Evolutionary conservation across 169 alveolate species (phyloP), one percentile per base, ranked within the genome.

Genomic region (Plasmodium vinckei): DNA sequence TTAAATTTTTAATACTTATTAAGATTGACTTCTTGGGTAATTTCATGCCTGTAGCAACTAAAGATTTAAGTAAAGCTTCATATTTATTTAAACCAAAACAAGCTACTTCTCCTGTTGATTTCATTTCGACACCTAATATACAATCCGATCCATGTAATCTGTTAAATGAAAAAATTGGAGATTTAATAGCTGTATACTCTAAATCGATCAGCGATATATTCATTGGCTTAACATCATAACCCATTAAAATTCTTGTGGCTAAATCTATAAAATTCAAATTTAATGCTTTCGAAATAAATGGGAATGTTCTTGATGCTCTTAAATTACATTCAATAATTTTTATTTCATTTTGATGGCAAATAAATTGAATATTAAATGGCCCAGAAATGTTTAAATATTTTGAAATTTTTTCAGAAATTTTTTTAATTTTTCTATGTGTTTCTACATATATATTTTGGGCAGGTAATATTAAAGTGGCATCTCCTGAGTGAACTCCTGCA

Each of bases 401-500:
- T 23, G 97, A 94, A 23, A 96, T 87, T 92, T 95, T 96, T 93
- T 95, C 97, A 2, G 97, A 87, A 21, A 93, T 92, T 87, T 94
- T 94, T 88, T 95, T 92, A 64, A 94, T 95, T 23, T 95, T 93
- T 64, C 96, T 87, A 84, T 95, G 97, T 3, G 98, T 96, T 72
- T 95, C 98, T 61, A 96, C 97, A 75, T 92, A 94, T 53, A 96
- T 95, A 72, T 95, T 95, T 90, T 96, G 98, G 13, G 97, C 98
- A 12, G 98, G 98, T 33, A 96, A 88, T 23, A 96, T 73, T 72
- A 96, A 79, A 1, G 97, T 95, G 23, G 98, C 98, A 82, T 96
- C 98, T 4, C 98, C 98, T 6, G 97, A 94, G 92, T 96, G 98
- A n/a, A 94, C 79, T 15, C 97, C 97, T 3, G 98, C 98, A 63